phyloP scores from a whole-genome alignment of 2,329 filamentous ascomycete genomes.

The Fusarium pseudonygamai region DNA sequence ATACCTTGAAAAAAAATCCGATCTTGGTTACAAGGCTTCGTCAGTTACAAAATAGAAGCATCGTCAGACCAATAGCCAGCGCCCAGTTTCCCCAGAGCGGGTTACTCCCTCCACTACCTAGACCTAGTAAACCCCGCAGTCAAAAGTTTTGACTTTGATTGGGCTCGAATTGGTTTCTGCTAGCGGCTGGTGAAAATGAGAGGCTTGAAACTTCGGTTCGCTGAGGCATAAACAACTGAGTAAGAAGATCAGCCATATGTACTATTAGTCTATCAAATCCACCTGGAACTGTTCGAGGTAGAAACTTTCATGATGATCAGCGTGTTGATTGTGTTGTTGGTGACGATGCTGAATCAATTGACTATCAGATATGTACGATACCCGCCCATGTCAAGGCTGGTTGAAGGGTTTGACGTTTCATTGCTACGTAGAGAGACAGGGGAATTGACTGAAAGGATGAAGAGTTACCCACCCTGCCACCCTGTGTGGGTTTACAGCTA shows the following conservation, averaged over 20 bases:
- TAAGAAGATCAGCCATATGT: conserved; percentile 14
- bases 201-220: conserved; percentile 5
- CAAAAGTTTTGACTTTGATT: conserved; percentile 30
- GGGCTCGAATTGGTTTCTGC: background rate
- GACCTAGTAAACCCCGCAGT: conserved; percentile 40
- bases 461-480: conserved; percentile 27
- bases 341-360: background rate
- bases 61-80: conserved; percentile 41
- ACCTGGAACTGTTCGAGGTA: background rate
- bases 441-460: background rate
- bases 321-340: background rate
- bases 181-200: conserved; percentile 8
- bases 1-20: background rate
- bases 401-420: conserved; percentile 1
- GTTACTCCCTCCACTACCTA: conserved; percentile 7
- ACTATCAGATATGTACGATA: conserved; percentile 3
- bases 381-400: conserved; percentile 6
- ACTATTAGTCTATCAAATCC: conserved; percentile 31
- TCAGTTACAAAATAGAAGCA: conserved; percentile 31
- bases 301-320: conserved; percentile 31
- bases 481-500: conserved; percentile 10
- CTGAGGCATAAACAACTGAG: conserved; percentile 26
- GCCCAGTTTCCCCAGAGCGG: conserved; percentile 31
- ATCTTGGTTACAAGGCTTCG: background rate
- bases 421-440: background rate